Base-by-base conservation (phyloP, 495 filamentous ascomycete genomes). In the Talaromyces stipitatus region DNA sequence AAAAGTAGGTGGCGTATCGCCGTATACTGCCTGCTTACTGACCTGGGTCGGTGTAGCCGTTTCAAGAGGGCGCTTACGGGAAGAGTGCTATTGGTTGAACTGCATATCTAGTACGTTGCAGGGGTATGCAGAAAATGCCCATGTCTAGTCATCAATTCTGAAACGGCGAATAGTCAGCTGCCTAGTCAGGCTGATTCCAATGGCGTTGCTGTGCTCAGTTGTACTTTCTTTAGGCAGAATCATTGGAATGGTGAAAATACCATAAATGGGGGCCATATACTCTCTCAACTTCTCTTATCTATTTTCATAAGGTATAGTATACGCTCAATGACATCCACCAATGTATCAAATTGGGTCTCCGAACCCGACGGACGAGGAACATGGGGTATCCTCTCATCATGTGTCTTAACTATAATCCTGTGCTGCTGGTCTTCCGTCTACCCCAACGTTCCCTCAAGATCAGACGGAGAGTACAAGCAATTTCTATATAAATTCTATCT, bases 301-400 rank as follows among this genome's bases (percentile, higher is more conserved):
- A 14, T 18, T 26, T 47, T n/a, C 36, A 3, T 47, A 47, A 16
- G 12, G 12, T 12, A 45, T 12, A 47, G 45, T 47, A 23, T 47
- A 47, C 20, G 4, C 45, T 47, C 45, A n/a, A 47, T 47, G 45
- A 47, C 23, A 9, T 23, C 43, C 8, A 38, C 33, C 4, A 14
- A 47, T 9, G 22, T 12, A 26, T 47, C 12, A 2, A 4, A 26
- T 8, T 68, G 63, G 65, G 66, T 72, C 8, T n/a, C 30, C 12
- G 69, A 71, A 18, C 69, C 70, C n/a, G 55, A 69, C 33, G 55
- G 55, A 10, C 60, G 69, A 36, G 70, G 69, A 22, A 70, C 69
- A 9, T 67, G 59, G 62, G 55, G 33, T 38, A 66, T 73, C 29
- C 14, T 70, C 9, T 69, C 61, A 0, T 67, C 53, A n/a, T 73